These are phyloP conservation scores for Pseudogymnoascus sp. DNA, from an alignment of 2,329 filamentous ascomycete genomes.

Conservation along the genomic window DNA sequence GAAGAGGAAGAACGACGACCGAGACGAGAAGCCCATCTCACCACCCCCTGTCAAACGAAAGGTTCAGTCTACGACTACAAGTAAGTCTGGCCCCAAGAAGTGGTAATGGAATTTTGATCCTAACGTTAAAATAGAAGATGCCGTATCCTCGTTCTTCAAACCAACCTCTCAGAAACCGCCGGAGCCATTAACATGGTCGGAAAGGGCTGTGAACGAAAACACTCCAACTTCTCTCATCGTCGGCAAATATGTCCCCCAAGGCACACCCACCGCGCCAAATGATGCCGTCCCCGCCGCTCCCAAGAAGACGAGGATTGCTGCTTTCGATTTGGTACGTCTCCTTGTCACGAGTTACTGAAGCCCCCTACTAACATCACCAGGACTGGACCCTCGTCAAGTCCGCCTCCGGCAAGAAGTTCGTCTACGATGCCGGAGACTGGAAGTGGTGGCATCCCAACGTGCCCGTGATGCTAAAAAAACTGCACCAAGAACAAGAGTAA, in stretches of 20 bases:
- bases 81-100: slow-evolving; percentile 17
- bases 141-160: slow-evolving; percentile 81
- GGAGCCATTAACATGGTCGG: slow-evolving; percentile 64
- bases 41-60: slow-evolving; percentile 30
- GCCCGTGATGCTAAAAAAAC: slow-evolving; percentile 55
- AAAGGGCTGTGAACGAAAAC: slow-evolving; percentile 49
- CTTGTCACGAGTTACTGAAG: not conserved
- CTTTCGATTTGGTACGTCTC: slow-evolving; percentile 56
- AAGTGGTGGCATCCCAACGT: slow-evolving; percentile 83
- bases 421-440: slow-evolving; percentile 70
- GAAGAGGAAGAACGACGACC: not conserved
- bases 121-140: slow-evolving; percentile 44
- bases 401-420: slow-evolving; percentile 72
- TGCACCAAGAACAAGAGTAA: slow-evolving; percentile 62
- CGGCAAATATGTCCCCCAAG: slow-evolving; percentile 56
- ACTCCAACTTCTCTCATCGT: slow-evolving; percentile 59
- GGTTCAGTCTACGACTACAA: slow-evolving; percentile 29
- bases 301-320: slow-evolving; percentile 52
- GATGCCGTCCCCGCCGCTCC: not conserved
- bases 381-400: slow-evolving; percentile 84
- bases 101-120: slow-evolving; percentile 2
- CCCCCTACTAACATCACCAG: slow-evolving; percentile 32
- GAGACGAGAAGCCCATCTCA: slow-evolving; percentile 21
- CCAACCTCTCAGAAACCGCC: slow-evolving; percentile 78
- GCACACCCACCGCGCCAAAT: slow-evolving; percentile 21